Percentiles rank a stretch among this genome's conserved stretches.
These are phyloP conservation scores for Tricholoma flavovirens DNA, from an alignment of 768 basidiomycete genomes.

Conservation along the genomic window DNA sequence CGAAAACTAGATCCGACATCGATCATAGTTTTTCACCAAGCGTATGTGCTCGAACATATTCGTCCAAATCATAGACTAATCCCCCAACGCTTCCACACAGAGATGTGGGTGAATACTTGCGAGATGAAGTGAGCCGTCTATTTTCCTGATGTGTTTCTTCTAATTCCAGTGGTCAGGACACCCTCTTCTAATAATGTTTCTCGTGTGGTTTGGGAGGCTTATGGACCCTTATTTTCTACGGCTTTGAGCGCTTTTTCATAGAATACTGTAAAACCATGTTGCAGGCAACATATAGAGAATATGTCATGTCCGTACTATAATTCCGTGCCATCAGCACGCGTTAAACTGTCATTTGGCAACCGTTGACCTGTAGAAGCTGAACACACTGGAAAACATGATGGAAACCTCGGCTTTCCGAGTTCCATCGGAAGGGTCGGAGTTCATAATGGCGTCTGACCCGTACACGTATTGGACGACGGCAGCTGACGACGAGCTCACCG, in stretches of 20 bases:
- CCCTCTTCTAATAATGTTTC: conserved; percentile 51
- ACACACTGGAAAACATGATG: too few species aligned
- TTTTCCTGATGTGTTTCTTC: neutral
- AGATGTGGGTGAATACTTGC: conserved; percentile 96
- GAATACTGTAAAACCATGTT: conserved; percentile 11
- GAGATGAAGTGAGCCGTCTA: conserved; percentile 72
- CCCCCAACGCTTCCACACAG: conserved; percentile 32
- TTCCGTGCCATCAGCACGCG: too few species aligned
- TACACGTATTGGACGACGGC: conserved; percentile 52
- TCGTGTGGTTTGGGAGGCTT: conserved; percentile 9
- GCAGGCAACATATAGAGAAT: conserved; percentile 6
- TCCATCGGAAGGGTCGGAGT: conserved; percentile 15
- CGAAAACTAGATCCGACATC: conserved; percentile 95
- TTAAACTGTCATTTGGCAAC: too few species aligned
- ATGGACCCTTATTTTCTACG: conserved; percentile 24
- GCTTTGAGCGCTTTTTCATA: conserved; percentile 44
- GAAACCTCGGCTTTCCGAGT: too few species aligned
- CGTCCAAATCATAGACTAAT: conserved; percentile 3
- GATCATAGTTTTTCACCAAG: conserved; percentile 98
- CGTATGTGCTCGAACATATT: conserved; percentile 45
- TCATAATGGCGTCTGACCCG: conserved; percentile 36
- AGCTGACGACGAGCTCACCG: conserved; percentile 52
- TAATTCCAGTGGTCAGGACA: conserved; percentile 47
- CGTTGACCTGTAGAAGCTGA: too few species aligned
- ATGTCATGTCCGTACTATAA: too few species aligned